Evolutionary conservation across 1,284 basidiomycete genomes (phyloP).

Genomic region (Coniophora puteana): DNA sequence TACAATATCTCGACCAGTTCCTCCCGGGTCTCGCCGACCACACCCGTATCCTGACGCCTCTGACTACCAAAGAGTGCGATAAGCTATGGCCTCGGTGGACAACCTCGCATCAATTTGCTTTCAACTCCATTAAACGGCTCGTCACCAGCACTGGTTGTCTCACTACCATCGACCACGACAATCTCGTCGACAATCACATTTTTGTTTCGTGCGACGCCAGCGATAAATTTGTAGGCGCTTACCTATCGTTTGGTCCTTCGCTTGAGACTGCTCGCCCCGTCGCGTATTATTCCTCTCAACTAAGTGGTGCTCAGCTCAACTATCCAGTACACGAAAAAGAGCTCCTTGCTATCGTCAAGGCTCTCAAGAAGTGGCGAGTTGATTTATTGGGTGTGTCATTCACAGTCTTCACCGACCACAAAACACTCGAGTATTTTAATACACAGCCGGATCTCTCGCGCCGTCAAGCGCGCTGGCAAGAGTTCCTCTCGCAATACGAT

Average conservation of each 20-base stretch:
- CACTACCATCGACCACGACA: conserved; percentile 30
- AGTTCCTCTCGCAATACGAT: conserved; percentile 33
- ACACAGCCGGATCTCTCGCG: conserved; percentile 31
- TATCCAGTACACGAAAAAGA: conserved; percentile 37
- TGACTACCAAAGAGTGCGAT: conserved; percentile 28
- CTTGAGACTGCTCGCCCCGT: conserved; percentile 29
- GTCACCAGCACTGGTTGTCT: conserved; percentile 23
- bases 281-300: conserved; percentile 27
- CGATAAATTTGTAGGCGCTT: conserved; percentile 26
- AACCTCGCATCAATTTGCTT: conserved; percentile 26
- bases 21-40: conserved; percentile 30
- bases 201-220: conserved; percentile 36
- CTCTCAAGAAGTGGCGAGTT: conserved; percentile 31
- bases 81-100: conserved; percentile 29
- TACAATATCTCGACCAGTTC: conserved; percentile 31
- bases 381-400: conserved; percentile 31
- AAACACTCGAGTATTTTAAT: conserved; percentile 32
- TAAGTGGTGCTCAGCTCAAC: conserved; percentile 29
- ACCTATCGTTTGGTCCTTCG: conserved; percentile 27
- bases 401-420: conserved; percentile 35
- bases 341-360: conserved; percentile 30
- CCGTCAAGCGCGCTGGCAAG: conserved; percentile 33
- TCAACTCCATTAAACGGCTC: conserved; percentile 34
- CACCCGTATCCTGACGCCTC: conserved; percentile 25
- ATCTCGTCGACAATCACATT: conserved; percentile 26